A percentile compares a stretch with the other conserved stretches of the same genome.
These are phyloP conservation scores for Martiniozyma asiatica DNA, from an alignment of 1,139 yeast species.

Conservation along the genomic window DNA sequence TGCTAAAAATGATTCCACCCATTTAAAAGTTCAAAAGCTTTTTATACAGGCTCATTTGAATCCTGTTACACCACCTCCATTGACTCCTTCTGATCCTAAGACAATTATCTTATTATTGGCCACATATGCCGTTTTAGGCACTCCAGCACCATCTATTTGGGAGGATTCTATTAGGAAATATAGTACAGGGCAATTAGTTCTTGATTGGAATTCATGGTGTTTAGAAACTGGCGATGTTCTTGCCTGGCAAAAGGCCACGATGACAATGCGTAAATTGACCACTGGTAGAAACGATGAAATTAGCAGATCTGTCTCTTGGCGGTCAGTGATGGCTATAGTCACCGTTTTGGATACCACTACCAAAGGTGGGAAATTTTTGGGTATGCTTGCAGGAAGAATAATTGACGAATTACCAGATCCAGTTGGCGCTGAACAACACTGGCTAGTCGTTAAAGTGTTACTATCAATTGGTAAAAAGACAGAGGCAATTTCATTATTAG, in stretches of 20 bases:
- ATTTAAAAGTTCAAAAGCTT: no score
- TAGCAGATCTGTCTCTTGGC: constrained; percentile 27
- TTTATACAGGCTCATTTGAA: no score
- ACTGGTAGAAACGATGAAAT: constrained; percentile 10
- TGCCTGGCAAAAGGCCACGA: constrained; percentile 35
- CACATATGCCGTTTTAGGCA: constrained; percentile 29
- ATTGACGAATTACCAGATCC: constrained; percentile 28
- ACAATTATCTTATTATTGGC: constrained; percentile 36
- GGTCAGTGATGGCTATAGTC: constrained; percentile 37
- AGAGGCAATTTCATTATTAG: constrained; percentile 24
- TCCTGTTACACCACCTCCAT: no score
- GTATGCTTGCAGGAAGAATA: constrained; percentile 44
- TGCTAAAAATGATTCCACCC: no score
- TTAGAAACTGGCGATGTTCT: constrained; percentile 28
- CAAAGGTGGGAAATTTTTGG: constrained; percentile 25
- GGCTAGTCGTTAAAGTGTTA: constrained; percentile 37
- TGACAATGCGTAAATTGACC: constrained; percentile 27
- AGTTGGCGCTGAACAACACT: constrained; percentile 45
- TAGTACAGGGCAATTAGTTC: constrained; percentile 33
- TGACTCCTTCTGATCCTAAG: constrained; percentile 46
- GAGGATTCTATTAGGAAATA: constrained; percentile 47
- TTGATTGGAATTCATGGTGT: constrained; percentile 37
- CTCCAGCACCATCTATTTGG: constrained; percentile 32
- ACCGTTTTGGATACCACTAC: constrained; percentile 17
- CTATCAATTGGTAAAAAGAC: constrained; percentile 24